These are phyloP conservation scores for Ceratocystis cacaofunesta DNA, from an alignment of 2,329 filamentous ascomycete species.

Conservation along the genomic window DNA sequence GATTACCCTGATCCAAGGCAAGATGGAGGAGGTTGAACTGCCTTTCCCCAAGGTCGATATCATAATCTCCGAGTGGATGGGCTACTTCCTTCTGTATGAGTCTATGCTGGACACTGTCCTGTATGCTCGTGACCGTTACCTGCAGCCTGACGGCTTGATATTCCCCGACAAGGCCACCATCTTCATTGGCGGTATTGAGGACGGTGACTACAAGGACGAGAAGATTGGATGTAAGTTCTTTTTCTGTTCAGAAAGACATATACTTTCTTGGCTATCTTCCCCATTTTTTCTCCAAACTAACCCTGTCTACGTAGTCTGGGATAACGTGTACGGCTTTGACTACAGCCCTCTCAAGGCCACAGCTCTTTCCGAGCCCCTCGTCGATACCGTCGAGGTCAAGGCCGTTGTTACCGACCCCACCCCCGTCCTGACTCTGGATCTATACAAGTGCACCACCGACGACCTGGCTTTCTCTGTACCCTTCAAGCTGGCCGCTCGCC, in stretches of 20 bases:
- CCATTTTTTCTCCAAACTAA: constrained; percentile 6
- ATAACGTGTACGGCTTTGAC: constrained; percentile 97
- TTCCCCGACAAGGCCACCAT: constrained; percentile 99
- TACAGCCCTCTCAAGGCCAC: constrained; percentile 88
- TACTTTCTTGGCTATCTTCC: neutral
- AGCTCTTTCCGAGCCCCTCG: constrained; percentile 85
- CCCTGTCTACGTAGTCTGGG: constrained; percentile 58
- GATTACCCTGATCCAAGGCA: constrained; percentile 95
- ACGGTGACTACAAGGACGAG: constrained; percentile 98
- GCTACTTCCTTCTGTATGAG: constrained; percentile 97
- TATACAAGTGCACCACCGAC: constrained; percentile 72
- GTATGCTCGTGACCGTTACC: constrained; percentile 87
- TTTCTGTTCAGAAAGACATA: neutral
- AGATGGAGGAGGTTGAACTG: constrained; percentile 96
- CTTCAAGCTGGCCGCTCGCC: constrained; percentile 61
- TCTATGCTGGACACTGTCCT: constrained; percentile 97
- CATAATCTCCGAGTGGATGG: constrained; percentile 99
- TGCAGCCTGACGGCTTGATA: constrained; percentile 74
- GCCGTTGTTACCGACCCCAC: constrained; percentile 88
- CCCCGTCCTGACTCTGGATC: constrained; percentile 71
- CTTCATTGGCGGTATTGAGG: constrained; percentile 91
- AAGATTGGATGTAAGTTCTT: constrained; percentile 88
- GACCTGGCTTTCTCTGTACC: constrained; percentile 74
- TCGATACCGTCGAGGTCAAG: constrained; percentile 96
- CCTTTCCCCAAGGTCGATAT: constrained; percentile 96